Evolutionary conservation across 2,329 filamentous ascomycete genomes (phyloP).

Genomic region (Xylariomycetidae sp.): DNA sequence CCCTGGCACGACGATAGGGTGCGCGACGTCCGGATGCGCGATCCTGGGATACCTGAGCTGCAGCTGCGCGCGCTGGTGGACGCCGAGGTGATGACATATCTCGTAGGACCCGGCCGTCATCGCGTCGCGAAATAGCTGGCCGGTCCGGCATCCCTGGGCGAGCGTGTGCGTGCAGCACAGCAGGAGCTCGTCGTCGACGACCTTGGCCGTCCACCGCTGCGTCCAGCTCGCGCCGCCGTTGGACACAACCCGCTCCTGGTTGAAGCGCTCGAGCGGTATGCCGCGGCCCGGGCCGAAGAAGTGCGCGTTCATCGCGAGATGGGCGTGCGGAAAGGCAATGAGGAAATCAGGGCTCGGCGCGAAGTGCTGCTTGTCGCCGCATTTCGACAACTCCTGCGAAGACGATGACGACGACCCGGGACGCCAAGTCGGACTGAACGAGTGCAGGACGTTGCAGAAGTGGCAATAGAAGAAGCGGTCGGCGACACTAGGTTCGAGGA

Average conservation of each 20-base stretch:
- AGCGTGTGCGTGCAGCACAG: constrained; percentile 2
- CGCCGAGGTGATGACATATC: constrained; percentile 2
- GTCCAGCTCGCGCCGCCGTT: background rate
- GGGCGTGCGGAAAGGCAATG: constrained; percentile 2
- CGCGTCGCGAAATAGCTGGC: background rate
- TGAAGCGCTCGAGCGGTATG: background rate
- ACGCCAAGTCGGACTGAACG: too few species aligned
- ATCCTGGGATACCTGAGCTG: background rate
- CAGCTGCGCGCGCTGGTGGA: constrained; percentile 1
- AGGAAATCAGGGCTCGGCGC: background rate
- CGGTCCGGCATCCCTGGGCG: background rate
- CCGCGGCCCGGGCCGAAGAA: background rate
- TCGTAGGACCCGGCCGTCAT: background rate
- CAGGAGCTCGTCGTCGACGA: constrained; percentile 2
- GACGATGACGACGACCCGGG: too few species aligned
- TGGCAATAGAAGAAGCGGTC: constrained; percentile 3
- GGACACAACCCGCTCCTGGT: background rate
- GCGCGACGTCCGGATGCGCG: background rate
- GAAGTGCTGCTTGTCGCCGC: constrained; percentile 1
- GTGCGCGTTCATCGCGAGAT: constrained; percentile 1
- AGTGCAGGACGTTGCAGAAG: constrained; percentile 2
- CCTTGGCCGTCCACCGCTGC: constrained; percentile 1
- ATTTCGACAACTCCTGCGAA: too few species aligned
- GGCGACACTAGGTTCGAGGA: background rate
- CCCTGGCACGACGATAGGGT: too few species aligned